Evolutionary conservation across 192 early-diverging fungal species (phyloP), one percentile per base, ranked within the genome.

Genomic region (Entomortierella parvispora): DNA sequence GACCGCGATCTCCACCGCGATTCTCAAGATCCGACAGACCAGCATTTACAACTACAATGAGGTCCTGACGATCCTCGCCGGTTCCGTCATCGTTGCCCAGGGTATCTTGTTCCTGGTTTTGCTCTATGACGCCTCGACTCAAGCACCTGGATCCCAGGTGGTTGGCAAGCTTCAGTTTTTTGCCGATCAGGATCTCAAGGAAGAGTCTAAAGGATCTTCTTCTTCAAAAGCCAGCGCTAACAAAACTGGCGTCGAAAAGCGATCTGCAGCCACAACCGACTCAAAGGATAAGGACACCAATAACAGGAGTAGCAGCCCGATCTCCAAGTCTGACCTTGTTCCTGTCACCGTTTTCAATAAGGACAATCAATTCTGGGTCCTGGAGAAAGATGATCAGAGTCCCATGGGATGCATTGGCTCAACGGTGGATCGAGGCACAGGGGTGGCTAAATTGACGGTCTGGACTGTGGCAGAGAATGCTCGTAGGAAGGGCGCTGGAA

Each of bases 281-380:
- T 34, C 58, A 45, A 31, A 44, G 43, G 7, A 28, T 28, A 54
- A 28, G 44, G 29, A 8, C 64, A 57, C 20, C 29, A 60, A 10
- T 52, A 47, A 25, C 14, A 46, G 33, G 10, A 28, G 32, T 18
- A 29, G 12, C 25, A 45, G 10, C 7, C 11, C 10, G 52, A 56
- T 44, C 12, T 14, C 11, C 23, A 53, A 32, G 51, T 25, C 28
- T 3, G 51, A 31, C 28, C 1, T 29, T 5, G 48, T 40, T 31
- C 20, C 65, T 4, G 10, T 50, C 26, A 20, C 64, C 25, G 64
- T 34, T 7, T 29, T 23, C 14, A 66, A 53, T 18, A 62, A 67
- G 47, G 72, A 76, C 29, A 68, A 67, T 46, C 10, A 20, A 46
- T 76, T 67, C 53, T 76, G 58, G 59, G 72, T 76, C 10, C 53